Base-by-base conservation (phyloP, 2,329 filamentous ascomycete species). In the Cercospora nicotianae region DNA sequence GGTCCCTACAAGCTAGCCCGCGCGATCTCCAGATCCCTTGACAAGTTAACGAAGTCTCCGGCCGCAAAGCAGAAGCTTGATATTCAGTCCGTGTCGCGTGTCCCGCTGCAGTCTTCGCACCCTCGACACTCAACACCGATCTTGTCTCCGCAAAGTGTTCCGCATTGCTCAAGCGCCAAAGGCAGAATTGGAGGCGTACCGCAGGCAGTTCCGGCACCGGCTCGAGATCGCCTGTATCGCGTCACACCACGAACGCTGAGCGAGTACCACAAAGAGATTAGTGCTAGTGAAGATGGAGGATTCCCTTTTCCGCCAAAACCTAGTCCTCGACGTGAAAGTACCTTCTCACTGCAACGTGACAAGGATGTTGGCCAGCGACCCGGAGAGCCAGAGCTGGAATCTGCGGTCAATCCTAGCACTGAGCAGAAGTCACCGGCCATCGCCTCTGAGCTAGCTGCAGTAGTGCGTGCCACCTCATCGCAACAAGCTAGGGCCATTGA, bases 1-100 rank as follows among this genome's bases (percentile, higher is more conserved):
- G 72, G 72, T 1, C 72, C 72, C 3, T 70, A 69, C 66, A 73
- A 72, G 59, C 65, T 73, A 8, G 72, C 70, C 23, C 63, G 62
- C 12, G 58, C 65, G 39, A 30, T 72, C 8, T 60, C 36, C 12
- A 59, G 70, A n/a, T 69, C 69, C 12, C 39, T 72, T 5, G 67
- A 70, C 12, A 72, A 68, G 26, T 18, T 55, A 4, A 18, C 1
- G 7, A 61, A 28, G n/a, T 45, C 62, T 10, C 33, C 53, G 7
- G 16, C 20, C 10, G 9, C 62, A 30, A 36, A 33, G n/a, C 53
- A 62, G 12, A 31, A 59, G 39, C 26, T 28, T 1, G 23, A 16
- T 6, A 20, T 1, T 10, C 53, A 28, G 26, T 28, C 33, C 8
- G 13, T 20, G 3, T 59, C 51, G 10, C 26, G 3, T 18, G 31